These are phyloP conservation scores for Hygrophoropsis aurantiaca DNA, from an alignment of 768 basidiomycete genomes.

Conservation along the genomic window DNA sequence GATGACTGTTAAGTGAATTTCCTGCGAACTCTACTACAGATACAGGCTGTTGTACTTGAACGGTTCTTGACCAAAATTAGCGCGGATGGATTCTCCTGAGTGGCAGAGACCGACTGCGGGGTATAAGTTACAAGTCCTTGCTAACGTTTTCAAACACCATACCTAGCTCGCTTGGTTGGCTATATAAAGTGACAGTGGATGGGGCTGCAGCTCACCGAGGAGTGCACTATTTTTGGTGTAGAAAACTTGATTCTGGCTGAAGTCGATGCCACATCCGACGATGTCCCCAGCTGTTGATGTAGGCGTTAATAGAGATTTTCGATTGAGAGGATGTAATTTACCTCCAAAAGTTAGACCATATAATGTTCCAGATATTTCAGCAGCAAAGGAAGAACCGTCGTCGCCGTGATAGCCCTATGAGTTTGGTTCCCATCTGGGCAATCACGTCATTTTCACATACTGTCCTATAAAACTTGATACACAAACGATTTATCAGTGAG, in stretches of 20 bases:
- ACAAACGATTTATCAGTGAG: constrained; percentile 13
- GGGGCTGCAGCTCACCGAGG: constrained; percentile 47
- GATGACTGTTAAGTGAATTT: too few relatives aligned
- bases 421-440: constrained; percentile 83
- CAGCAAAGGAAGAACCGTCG: constrained; percentile 76
- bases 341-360: constrained; percentile 84
- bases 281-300: constrained; percentile 69
- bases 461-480: constrained; percentile 60
- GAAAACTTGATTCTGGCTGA: constrained; percentile 75
- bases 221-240: constrained; percentile 86
- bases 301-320: constrained; percentile 4
- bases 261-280: constrained; percentile 93
- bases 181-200: background rate
- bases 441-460: constrained; percentile 64
- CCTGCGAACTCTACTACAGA: too few relatives aligned
- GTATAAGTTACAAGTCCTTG: constrained; percentile 61
- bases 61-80: constrained; percentile 85
- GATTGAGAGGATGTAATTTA: constrained; percentile 36
- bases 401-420: constrained; percentile 96
- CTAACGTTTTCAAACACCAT: constrained; percentile 73
- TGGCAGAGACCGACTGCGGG: constrained; percentile 91
- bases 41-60: constrained; percentile 94
- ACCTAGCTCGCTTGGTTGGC: constrained; percentile 37
- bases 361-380: constrained; percentile 65
- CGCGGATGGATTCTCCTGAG: constrained; percentile 70